Evolutionary conservation across 306 rosid species (phyloP).

Genomic region (Cotoneaster glaucophyllus): DNA sequence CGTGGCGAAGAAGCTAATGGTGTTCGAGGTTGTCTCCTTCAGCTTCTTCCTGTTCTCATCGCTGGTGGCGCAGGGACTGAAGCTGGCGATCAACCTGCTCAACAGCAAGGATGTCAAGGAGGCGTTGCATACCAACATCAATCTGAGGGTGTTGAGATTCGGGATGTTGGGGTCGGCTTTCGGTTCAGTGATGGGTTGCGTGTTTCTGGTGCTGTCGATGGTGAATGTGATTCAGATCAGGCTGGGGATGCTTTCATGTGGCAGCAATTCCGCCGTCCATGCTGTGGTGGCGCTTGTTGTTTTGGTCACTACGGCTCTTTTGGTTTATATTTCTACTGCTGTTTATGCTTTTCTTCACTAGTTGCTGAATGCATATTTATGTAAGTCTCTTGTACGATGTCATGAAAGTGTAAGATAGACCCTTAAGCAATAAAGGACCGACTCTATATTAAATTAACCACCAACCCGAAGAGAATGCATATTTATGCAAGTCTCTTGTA

Average conservation of each 20-base stretch:
- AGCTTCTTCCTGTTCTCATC: slow-evolving; percentile 89
- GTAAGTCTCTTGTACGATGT: no score
- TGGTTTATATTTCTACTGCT: slow-evolving; percentile 77
- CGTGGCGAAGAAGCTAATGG: slow-evolving; percentile 66
- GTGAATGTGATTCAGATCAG: slow-evolving; percentile 77
- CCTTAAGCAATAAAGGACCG: no score
- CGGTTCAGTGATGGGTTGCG: slow-evolving; percentile 88
- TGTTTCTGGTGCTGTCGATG: slow-evolving; percentile 77
- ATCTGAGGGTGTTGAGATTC: slow-evolving; percentile 44
- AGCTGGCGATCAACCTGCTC: slow-evolving; percentile 73
- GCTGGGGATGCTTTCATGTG: slow-evolving; percentile 77
- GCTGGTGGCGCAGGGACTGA: slow-evolving; percentile 73
- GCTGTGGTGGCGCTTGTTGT: slow-evolving; percentile 61
- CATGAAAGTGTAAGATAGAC: no score
- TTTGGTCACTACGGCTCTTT: slow-evolving; percentile 70
- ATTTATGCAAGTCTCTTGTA: no score
- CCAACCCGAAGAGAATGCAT: no score
- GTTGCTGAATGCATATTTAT: not conserved
- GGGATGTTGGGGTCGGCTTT: slow-evolving; percentile 84
- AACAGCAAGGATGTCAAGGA: slow-evolving; percentile 75
- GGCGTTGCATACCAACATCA: slow-evolving; percentile 67
- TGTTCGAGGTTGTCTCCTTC: slow-evolving; percentile 82
- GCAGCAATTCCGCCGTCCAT: slow-evolving; percentile 63
- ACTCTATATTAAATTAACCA: no score
- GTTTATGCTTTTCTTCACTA: slow-evolving; percentile 65